These are phyloP conservation scores for Chlamydomonas sphaeroides DNA, from an alignment of 139 green algal species.

Conservation along the genomic window DNA sequence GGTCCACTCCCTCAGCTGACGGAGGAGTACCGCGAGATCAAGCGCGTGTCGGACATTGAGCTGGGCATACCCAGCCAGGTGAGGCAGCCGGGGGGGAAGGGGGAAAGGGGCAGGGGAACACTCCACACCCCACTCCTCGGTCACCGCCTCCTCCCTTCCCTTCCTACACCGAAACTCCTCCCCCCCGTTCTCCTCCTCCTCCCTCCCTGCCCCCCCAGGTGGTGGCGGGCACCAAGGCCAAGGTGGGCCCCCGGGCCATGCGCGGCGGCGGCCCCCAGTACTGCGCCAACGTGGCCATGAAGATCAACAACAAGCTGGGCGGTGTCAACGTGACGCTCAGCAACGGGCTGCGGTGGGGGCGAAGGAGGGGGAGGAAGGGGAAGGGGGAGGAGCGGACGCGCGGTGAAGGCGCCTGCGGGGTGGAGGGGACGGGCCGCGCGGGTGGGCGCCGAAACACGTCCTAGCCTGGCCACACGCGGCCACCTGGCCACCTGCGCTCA, in stretches of 20 bases:
- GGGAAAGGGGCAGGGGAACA: no score
- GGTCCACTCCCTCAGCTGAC: background rate
- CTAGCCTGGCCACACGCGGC: no score
- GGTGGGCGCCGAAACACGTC: no score
- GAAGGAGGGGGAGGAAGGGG: background rate
- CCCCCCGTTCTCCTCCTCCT: no score
- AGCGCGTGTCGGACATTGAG: constrained; percentile 47
- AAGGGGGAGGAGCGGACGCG: background rate
- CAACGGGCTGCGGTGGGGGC: background rate
- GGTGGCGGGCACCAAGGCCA: background rate
- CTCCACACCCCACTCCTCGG: no score
- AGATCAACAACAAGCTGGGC: constrained; percentile 87
- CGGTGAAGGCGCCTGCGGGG: no score
- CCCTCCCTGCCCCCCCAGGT: background rate
- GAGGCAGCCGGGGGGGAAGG: background rate
- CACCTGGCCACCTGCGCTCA: no score
- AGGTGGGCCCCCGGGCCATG: background rate
- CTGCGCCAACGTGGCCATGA: constrained; percentile 74
- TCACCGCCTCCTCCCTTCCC: no score
- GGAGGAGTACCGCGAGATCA: constrained; percentile 50
- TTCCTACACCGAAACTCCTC: no score
- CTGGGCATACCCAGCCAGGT: constrained; percentile 41
- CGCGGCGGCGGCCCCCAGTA: constrained; percentile 70
- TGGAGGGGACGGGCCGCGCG: no score
- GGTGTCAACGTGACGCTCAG: constrained; percentile 68